Evolutionary conservation across 345 rosid genomes (phyloP).

Genomic region (Conringia planisiliqua): DNA sequence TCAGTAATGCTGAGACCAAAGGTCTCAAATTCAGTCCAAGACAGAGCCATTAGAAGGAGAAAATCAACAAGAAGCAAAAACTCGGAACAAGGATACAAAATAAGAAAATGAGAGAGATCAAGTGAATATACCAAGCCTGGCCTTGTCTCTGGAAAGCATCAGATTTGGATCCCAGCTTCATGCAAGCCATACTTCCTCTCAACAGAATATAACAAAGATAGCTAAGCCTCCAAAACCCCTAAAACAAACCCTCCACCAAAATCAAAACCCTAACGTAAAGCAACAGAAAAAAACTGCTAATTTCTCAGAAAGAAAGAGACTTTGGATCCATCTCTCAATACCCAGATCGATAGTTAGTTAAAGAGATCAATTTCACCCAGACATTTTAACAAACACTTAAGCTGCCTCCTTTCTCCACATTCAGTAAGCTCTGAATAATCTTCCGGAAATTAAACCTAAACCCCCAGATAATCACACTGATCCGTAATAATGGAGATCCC

Average conservation of each 20-base stretch:
- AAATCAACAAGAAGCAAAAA: not conserved
- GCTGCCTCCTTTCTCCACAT: conserved; percentile 11
- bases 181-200: conserved; percentile 63
- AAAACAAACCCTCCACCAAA: not conserved
- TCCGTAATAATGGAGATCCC: not conserved
- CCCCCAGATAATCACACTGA: not conserved
- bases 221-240: conserved; percentile 10
- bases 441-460: conserved; percentile 2
- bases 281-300: conserved; percentile 3
- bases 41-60: not conserved
- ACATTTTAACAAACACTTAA: conserved; percentile 26
- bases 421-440: conserved; percentile 4
- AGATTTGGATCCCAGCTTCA: conserved; percentile 89
- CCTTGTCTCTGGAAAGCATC: conserved; percentile 95
- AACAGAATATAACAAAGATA: conserved; percentile 7
- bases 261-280: conserved; percentile 20
- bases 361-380: conserved; percentile 20
- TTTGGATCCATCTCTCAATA: conserved; percentile 3
- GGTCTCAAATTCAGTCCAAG: conserved; percentile 18
- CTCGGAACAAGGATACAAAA: not conserved
- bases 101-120: conserved; percentile 1
- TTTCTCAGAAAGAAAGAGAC: conserved; percentile 16
- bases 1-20: conserved; percentile 2
- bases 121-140: conserved; percentile 83
- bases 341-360: conserved; percentile 11